Base-by-base conservation (phyloP, 2,329 filamentous ascomycete species). In the Phaeoacremonium minimum region DNA sequence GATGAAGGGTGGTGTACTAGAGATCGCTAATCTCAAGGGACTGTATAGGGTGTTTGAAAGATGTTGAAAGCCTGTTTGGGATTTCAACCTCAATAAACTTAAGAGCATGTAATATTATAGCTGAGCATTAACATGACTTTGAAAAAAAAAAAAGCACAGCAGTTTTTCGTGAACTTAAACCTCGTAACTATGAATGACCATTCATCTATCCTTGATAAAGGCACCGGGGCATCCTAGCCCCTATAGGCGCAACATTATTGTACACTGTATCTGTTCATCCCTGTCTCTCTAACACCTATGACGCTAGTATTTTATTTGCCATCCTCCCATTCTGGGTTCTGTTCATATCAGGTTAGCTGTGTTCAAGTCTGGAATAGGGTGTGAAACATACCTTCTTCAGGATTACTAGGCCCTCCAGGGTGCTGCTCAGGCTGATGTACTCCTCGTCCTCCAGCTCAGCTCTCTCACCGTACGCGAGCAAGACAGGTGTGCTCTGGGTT, bases 401-500 rank as follows among this genome's bases (percentile, higher is more conserved):
- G 62, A 98, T 97, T 38, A 96, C 91, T 53, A 98, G 73, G 19
- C 93, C 93, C 67, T 98, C 93, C 44, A 98, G 73, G 36, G 83
- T 95, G 67, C 81, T 93, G 59, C 83, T 94, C 56, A 98, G 68
- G 63, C 85, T 87, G 46, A 97, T 83, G 61, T 97, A 98, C 67
- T 98, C 83, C 67, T 98, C 93, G 54, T 98, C 93, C 63, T 98
- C 93, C 34, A 98, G 71, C 71, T 98, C 93, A 8, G 93, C 93
- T 52, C 94, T 77, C 71, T 98, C 93, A 18, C 94, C 93, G 56
- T 95, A 85, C n/a, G 87, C 84, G 51, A 98, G 70, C 41, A 98
- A 71, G 32, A 98, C 93, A 1, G 93, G 93, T n/a, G 93, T 98
- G 69, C 87, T 96, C 72, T 98, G 93, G 47, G 93, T 98, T 67